Evolutionary conservation across 1,139 yeast species (phyloP), one percentile per base, ranked within the genome.

Genomic region (Komagataea norvegica): DNA sequence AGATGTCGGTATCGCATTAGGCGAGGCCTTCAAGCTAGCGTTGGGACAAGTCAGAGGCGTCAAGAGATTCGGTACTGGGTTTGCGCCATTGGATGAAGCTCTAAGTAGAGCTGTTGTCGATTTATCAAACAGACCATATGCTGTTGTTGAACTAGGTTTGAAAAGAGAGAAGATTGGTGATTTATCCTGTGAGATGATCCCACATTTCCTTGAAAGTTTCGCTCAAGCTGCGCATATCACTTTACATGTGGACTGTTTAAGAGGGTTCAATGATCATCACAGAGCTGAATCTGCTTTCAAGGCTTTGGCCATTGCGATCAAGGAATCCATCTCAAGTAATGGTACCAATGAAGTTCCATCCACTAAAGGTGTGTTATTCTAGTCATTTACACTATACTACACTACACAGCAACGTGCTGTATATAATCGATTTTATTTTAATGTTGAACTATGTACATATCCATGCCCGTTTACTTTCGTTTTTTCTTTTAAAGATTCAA

Each of bases 31-130:
- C 67, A 84, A 87, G 56, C 67, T 82, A 53, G 97, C 97, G 1
- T 65, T 91, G 45, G 97, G 97, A 16, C 83, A 79, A 29, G 84
- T 91, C 27, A 76, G 77, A 52, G 98, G 98, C 38, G 89, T 89
- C 43, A 86, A 85, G 60, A 72, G 98, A 52, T 91, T 89, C 56
- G 98, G 98, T n/a, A 59, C 72, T 30, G 98, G 93, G 1, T 89
- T 79, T 65, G 97, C 97, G 6, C 98, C 98, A 4, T 70, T 91
- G 41, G 98, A 91, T 60, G 97, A 89, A 64, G 97, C 98, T 0
- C 70, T 91, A 44, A 80, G 94, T 47, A 70, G 98, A 38, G 95
- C 96, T 0, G 98, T 91, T 13, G 89, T 91, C 7, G 98, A 91
- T 56, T 70, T 91, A 47, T 85, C 95, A 22, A 88, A 88, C 61